These are phyloP conservation scores for Zygotorulaspora chibaensis DNA, from an alignment of 805 yeast species.

Conservation along the genomic window DNA sequence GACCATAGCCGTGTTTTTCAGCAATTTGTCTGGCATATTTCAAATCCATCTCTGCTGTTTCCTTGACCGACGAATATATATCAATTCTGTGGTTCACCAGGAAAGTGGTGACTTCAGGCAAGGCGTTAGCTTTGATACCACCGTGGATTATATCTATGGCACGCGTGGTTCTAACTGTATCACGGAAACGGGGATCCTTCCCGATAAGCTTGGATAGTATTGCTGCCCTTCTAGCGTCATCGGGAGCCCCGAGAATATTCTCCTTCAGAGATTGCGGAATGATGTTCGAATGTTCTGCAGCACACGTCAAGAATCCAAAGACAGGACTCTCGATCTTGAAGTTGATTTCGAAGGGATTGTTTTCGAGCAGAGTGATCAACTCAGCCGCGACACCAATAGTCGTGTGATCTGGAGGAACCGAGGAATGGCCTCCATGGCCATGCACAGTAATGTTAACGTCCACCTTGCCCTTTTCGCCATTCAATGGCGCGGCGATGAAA, in stretches of 20 bases:
- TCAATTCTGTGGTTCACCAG: slow-evolving; percentile 62
- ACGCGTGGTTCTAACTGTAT: slow-evolving; percentile 56
- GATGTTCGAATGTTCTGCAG: slow-evolving; percentile 46
- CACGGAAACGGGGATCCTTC: slow-evolving; percentile 25
- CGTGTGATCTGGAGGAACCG: slow-evolving; percentile 78
- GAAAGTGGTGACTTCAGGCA: slow-evolving; percentile 59
- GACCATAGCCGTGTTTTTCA: slow-evolving; percentile 44
- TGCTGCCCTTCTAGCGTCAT: slow-evolving; percentile 35
- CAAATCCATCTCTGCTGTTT: slow-evolving; percentile 39
- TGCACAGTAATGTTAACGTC: slow-evolving; percentile 48
- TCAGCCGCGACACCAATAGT: slow-evolving; percentile 70
- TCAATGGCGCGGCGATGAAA: slow-evolving; percentile 49
- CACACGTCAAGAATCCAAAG: slow-evolving; percentile 52
- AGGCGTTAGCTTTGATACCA: slow-evolving; percentile 71
- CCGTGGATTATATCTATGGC: slow-evolving; percentile 65
- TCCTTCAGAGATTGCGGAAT: slow-evolving; percentile 22
- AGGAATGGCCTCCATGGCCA: slow-evolving; percentile 77
- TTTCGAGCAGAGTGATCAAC: slow-evolving; percentile 52
- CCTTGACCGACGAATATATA: slow-evolving; percentile 48
- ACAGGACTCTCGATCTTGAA: slow-evolving; percentile 56
- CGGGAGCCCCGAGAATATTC: slow-evolving; percentile 35
- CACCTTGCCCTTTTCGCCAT: slow-evolving; percentile 60
- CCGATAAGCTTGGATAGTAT: slow-evolving; percentile 30
- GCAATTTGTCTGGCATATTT: slow-evolving; percentile 43
- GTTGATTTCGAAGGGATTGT: slow-evolving; percentile 39